A percentile compares a stretch with the other conserved stretches of the same genome.
Evolutionary conservation across 768 basidiomycete species (phyloP).

Genomic region (Russula virescens): DNA sequence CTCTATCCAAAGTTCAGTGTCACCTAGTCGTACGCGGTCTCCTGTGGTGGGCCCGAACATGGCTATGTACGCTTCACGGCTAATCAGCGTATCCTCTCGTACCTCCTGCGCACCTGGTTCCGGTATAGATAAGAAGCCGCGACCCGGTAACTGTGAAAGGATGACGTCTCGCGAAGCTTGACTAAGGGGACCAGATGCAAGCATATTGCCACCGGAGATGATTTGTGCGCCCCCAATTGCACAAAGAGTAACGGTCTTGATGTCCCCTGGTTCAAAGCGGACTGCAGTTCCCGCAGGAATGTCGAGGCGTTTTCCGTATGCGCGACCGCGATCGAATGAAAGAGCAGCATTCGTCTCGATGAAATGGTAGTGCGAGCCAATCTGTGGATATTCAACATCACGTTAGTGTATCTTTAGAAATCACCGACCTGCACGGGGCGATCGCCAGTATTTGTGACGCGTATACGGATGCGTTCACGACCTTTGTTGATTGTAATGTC

Average conservation of each 20-base stretch:
- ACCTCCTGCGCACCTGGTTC: slow-evolving; percentile 59
- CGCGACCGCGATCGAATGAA: slow-evolving; percentile 72
- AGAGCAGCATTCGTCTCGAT: slow-evolving; percentile 81
- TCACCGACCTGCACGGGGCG: slow-evolving; percentile 78
- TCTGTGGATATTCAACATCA: slow-evolving; percentile 36
- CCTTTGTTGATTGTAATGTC: slow-evolving; percentile 73
- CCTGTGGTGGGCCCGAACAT: slow-evolving; percentile 97
- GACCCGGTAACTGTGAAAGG: slow-evolving; percentile 43
- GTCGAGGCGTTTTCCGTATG: slow-evolving; percentile 84
- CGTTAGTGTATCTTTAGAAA: slow-evolving; percentile 3
- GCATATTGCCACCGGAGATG: slow-evolving; percentile 73
- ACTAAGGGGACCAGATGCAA: slow-evolving; percentile 56
- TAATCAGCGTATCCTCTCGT: slow-evolving; percentile 47
- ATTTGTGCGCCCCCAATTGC: slow-evolving; percentile 64
- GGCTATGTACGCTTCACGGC: slow-evolving; percentile 71
- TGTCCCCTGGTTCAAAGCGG: slow-evolving; percentile 91
- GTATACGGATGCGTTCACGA: slow-evolving; percentile 59
- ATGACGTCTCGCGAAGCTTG: slow-evolving; percentile 41
- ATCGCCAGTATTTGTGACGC: slow-evolving; percentile 88
- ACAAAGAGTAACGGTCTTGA: slow-evolving; percentile 77
- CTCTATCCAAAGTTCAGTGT: slow-evolving; percentile 86
- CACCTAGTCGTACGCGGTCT: slow-evolving; percentile 82
- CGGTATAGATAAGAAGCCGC: slow-evolving; percentile 64
- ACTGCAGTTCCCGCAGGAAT: slow-evolving; percentile 94
- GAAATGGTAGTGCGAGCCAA: slow-evolving; percentile 95